Evolutionary conservation across 1,139 yeast species (phyloP), one percentile per base, ranked within the genome.

Genomic region (Zygosaccharomyces pseudobailii): DNA sequence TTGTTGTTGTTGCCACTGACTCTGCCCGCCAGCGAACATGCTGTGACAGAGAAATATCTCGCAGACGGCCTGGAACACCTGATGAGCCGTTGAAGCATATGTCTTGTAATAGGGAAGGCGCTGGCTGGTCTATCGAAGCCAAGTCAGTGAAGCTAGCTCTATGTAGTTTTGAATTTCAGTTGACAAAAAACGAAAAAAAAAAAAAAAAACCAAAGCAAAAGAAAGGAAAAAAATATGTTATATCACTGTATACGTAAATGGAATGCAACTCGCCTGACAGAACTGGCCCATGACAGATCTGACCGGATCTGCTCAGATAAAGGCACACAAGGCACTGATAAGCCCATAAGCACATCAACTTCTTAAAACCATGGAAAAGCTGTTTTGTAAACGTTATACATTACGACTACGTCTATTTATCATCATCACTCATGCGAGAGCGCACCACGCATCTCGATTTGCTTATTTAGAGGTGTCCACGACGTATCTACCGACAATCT

Each of bases 401-500:
- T 38, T 27, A 38, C 27, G 30, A 36, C 27, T 28, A 21, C 17
- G 21, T 13, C 33, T 10, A 13, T 27, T 4, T 8, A 37, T 46
- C 27, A 43, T 43, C 46, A 46, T 43, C 42, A 46, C 23, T 46
- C 49, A 32, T 46, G 43, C 37, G 13, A 30, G 28, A 40, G 20
- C 23, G 21, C 36, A 21, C 6, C 10, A 24, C 27, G 27, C 27
- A 24, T 8, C 6, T 8, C 27, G 27, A 6, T 8, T 24, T 6
- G 46, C 43, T 68, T 71, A 77, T 66, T 76, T 75, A 55, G 72
- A 61, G 43, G 80, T 78, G 70, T 79, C 84, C 60, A 79, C 80
- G 53, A 79, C 84, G 68, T 77, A 77, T 71, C 84, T 75, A 63
- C 84, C 84, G 64, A 78, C 69, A 63, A 79, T 75, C 69, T 78